Evolutionary conservation across 305 asterid species (phyloP).

Genomic region (Ilex paraguariensis): DNA sequence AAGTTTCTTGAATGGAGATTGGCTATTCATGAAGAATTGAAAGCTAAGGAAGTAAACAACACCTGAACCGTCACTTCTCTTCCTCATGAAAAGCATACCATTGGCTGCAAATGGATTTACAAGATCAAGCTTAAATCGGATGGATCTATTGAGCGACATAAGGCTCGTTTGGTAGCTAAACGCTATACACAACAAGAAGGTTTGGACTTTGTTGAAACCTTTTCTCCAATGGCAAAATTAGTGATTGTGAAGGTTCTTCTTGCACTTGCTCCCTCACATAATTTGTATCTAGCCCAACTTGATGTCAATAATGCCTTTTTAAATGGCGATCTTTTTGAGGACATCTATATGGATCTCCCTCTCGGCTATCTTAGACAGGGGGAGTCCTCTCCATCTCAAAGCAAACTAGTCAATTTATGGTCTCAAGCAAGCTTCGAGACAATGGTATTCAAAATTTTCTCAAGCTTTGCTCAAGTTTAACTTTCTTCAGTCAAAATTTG

Average conservation of each 20-base stretch:
- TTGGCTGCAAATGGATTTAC: no score
- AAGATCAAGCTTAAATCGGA: no score
- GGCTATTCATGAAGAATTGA: no score
- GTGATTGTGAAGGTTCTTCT: background rate
- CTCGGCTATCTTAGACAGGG: background rate
- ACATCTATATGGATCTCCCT: background rate
- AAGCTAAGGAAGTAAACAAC: background rate
- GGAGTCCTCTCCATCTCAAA: background rate
- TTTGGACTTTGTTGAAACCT: background rate
- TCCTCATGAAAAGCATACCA: background rate
- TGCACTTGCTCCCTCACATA: background rate
- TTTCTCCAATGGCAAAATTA: background rate
- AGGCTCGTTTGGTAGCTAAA: no score
- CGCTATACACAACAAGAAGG: no score
- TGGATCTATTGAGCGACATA: no score
- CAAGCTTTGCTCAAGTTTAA: no score
- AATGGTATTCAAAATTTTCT: no score
- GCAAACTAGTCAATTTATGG: background rate
- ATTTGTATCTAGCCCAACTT: background rate
- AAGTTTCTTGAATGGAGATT: no score
- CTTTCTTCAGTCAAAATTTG: no score
- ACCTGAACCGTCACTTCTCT: background rate
- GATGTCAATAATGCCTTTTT: background rate
- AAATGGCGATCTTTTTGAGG: background rate
- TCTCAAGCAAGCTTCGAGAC: no score